Percentiles rank a stretch among this genome's conserved stretches.
These are phyloP conservation scores for Solanum phureja DNA, from an alignment of 257 asterid species.

Conservation along the genomic window DNA sequence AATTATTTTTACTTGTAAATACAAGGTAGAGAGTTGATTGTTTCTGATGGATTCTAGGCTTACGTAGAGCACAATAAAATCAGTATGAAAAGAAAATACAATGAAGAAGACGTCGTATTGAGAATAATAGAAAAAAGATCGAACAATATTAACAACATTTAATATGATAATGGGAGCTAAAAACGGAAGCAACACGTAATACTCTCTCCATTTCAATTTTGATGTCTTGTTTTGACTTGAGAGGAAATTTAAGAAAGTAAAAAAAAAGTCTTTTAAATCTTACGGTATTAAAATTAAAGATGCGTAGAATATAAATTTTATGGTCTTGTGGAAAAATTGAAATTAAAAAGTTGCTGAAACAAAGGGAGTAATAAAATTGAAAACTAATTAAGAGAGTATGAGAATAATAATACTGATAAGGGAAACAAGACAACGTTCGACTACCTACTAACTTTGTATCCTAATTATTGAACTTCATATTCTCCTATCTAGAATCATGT, in stretches of 20 bases:
- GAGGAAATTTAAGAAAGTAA: too few species aligned
- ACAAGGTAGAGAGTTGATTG: background rate
- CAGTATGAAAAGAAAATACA: background rate
- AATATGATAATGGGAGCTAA: background rate
- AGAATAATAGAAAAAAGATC: background rate
- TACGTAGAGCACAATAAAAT: background rate
- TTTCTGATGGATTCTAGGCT: background rate
- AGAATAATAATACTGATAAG: background rate
- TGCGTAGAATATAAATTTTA: background rate
- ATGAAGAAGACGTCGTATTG: accelerated
- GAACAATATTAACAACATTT: background rate
- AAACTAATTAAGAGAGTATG: background rate
- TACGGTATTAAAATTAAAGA: too few species aligned
- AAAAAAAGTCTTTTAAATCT: background rate
- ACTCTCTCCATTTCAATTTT: background rate
- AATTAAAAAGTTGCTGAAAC: background rate
- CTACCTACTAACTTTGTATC: background rate
- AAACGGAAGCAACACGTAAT: background rate
- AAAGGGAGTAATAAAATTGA: background rate
- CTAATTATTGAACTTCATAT: background rate
- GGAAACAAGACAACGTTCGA: background rate
- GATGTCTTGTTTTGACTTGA: background rate
- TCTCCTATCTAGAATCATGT: background rate
- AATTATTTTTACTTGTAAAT: too few species aligned
- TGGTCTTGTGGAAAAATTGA: background rate